Base-by-base conservation (phyloP, 2,329 filamentous ascomycete genomes). In the Thelonectria blattea region DNA sequence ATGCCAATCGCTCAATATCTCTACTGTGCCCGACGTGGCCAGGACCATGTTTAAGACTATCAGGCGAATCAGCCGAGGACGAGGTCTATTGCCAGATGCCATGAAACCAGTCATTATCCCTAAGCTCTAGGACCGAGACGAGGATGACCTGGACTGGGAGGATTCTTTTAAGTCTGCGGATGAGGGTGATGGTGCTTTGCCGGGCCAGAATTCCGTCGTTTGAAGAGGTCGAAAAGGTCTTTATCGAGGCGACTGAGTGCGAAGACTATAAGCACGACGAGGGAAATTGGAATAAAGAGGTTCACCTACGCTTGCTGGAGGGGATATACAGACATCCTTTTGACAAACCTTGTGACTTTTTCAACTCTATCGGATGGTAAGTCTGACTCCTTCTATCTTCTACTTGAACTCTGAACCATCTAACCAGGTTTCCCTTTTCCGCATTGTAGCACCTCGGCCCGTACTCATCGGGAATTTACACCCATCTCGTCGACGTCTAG, bases 301-400 rank as follows among this genome's bases (percentile, higher is more conserved):
- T 56, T 24, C 43, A 56, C 15, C 45, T 27, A 30, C 52, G 15
- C 17, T 43, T 59, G 50, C 50, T 60, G 47, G 12, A 32, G 14
- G 10, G 34, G 2, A 56, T 60, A 43, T 60, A 56, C 14, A 27
- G 47, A 18, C 15, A 51, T 6, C 27, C 3, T 24, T 8, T 18
- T 18, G 48, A 37, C 18, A n/a, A 32, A 50, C 43, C 18, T 17
- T 54, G 37, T 22, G 49, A 48, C 15, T 12, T 22, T 15, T 60
- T 60, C 12, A 56, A 49, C 32, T 52, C 30, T 12, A 47, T 53
- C 1, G 24, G 24, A 3, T 63, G 57, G 57, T 63, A 50, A 53
- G 52, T 6, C 8, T 30, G 37, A n/a, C 22, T 24, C 22, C 22
- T 24, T 24, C 22, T 24, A 7, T 24, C 22, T 24, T 24, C 22